Evolutionary conservation across 768 basidiomycete species (phyloP).

Genomic region (Leccinum pellstonianum): DNA sequence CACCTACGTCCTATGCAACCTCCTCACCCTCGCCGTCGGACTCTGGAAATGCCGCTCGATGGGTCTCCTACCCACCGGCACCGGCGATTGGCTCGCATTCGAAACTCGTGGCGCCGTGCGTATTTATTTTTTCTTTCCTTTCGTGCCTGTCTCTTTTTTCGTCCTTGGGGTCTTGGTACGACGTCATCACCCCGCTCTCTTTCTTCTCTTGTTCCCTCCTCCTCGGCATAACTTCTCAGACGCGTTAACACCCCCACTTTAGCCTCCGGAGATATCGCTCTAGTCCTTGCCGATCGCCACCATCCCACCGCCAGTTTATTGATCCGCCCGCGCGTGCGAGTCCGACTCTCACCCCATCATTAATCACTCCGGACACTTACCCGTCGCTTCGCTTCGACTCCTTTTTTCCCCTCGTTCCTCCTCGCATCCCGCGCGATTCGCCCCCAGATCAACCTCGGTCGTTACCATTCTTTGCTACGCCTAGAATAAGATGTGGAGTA

Average conservation of each 20-base stretch:
- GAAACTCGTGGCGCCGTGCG: conserved; percentile 71
- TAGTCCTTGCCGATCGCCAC: conserved; percentile 16
- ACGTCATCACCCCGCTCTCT: neutral
- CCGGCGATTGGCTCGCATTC: conserved; percentile 94
- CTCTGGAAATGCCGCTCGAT: conserved; percentile 92
- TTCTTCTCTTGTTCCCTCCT: neutral
- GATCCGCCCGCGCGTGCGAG: conserved; percentile 1
- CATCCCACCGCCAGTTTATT: neutral
- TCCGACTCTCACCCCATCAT: neutral
- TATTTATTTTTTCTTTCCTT: neutral
- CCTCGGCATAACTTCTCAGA: neutral
- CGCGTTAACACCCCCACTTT: neutral
- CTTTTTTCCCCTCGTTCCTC: neutral
- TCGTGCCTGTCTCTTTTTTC: neutral
- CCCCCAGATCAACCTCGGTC: conserved; percentile 4
- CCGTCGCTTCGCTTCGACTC: neutral
- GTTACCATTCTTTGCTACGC: conserved; percentile 14
- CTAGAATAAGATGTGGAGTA: neutral
- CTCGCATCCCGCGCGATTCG: conserved; percentile 6
- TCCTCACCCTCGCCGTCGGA: conserved; percentile 78
- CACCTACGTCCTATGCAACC: conserved; percentile 68
- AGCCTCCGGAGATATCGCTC: conserved; percentile 49
- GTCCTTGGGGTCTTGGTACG: neutral
- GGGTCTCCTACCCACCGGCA: conserved; percentile 88
- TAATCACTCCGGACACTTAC: neutral